These are phyloP conservation scores for Cryptococcus depauperatus DNA, from an alignment of 1,284 basidiomycete species.

Conservation along the genomic window DNA sequence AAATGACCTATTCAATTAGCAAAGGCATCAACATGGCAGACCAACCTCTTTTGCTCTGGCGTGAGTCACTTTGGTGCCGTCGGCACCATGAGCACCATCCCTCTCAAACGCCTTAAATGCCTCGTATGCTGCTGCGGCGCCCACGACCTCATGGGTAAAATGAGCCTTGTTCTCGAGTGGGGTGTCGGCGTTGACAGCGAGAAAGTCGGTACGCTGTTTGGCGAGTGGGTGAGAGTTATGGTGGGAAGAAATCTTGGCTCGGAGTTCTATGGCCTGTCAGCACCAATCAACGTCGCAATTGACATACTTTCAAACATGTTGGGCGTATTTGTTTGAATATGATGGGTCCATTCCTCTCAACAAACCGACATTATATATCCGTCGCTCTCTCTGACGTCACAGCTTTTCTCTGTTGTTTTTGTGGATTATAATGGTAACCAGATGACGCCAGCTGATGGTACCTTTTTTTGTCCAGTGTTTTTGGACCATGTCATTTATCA, in stretches of 20 bases:
- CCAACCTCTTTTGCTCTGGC: conserved; percentile 23
- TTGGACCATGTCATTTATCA: no score
- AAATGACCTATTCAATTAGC: conserved; percentile 20
- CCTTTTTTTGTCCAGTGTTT: no score
- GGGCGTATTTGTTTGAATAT: neutral
- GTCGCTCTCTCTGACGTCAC: no score
- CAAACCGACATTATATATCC: no score
- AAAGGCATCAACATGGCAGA: neutral
- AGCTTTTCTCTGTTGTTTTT: no score
- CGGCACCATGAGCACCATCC: conserved; percentile 15
- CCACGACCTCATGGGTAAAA: conserved; percentile 30
- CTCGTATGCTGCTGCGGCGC: conserved; percentile 32
- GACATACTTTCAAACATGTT: neutral
- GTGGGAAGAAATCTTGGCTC: conserved; percentile 17
- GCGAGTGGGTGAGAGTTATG: conserved; percentile 20
- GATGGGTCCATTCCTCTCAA: no score
- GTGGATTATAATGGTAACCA: neutral
- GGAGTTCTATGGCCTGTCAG: conserved; percentile 13
- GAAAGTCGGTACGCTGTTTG: conserved; percentile 29
- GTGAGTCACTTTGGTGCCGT: conserved; percentile 21
- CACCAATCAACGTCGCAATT: neutral
- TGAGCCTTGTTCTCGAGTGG: conserved; percentile 33
- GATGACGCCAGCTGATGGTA: neutral
- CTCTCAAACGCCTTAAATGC: conserved; percentile 31
- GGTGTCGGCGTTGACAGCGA: conserved; percentile 21